These are phyloP conservation scores for Aspergillus kassunensis DNA, from an alignment of 495 filamentous ascomycete genomes.

Conservation along the genomic window DNA sequence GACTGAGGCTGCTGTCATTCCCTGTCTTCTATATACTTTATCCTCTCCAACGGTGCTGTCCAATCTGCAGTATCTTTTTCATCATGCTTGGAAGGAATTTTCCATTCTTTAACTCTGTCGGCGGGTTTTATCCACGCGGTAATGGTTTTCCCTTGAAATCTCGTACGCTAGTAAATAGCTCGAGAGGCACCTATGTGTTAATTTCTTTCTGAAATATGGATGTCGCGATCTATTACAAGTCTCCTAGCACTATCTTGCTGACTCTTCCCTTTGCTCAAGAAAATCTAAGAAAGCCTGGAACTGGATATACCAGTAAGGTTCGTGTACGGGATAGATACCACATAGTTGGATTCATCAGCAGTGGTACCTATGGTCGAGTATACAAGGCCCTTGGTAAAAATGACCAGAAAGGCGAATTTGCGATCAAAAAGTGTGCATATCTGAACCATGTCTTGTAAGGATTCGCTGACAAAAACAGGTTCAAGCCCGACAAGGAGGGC, in stretches of 20 bases:
- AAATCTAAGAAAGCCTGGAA: slow-evolving; percentile 35
- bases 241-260: neutral
- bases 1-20: slow-evolving; percentile 12
- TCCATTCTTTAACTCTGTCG: slow-evolving; percentile 38
- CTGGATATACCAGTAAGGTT: slow-evolving; percentile 77
- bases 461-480: slow-evolving; percentile 45
- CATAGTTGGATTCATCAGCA: slow-evolving; percentile 96
- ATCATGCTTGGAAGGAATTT: slow-evolving; percentile 44
- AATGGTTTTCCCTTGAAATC: slow-evolving; percentile 33
- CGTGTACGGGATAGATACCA: slow-evolving; percentile 87
- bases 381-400: slow-evolving; percentile 90
- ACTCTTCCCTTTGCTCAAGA: slow-evolving; percentile 22
- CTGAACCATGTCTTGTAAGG: neutral
- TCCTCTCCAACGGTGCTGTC: neutral
- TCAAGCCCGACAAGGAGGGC: slow-evolving; percentile 99
- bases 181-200: slow-evolving; percentile 5
- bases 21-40: slow-evolving; percentile 8
- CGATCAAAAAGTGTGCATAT: slow-evolving; percentile 77
- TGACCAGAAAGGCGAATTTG: slow-evolving; percentile 73
- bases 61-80: slow-evolving; percentile 21
- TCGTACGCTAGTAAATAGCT: slow-evolving; percentile 9
- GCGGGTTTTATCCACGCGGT: slow-evolving; percentile 48
- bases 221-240: neutral
- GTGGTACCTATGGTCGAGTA: slow-evolving; percentile 96
- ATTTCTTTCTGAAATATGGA: slow-evolving; percentile 11